These are phyloP conservation scores for Tephrocybe sp. DNA, from an alignment of 768 basidiomycete species.

Conservation along the genomic window DNA sequence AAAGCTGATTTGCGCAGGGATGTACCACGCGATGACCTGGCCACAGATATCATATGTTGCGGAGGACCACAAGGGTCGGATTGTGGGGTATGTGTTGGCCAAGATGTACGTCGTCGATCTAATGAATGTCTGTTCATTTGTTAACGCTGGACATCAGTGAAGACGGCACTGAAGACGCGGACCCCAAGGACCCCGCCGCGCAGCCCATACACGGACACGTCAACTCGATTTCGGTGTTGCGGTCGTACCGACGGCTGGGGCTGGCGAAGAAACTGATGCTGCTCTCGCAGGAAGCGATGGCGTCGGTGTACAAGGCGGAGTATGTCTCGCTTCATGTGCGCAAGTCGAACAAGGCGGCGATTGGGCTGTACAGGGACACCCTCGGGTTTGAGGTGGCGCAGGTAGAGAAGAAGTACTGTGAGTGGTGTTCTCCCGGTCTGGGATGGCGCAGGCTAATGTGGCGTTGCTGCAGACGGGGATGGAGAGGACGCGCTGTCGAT, in stretches of 20 bases:
- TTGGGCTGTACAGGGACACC: conserved; percentile 84
- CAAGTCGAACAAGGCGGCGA: conserved; percentile 92
- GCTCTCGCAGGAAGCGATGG: conserved; percentile 92
- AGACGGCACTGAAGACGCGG: conserved; percentile 48
- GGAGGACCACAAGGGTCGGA: conserved; percentile 83
- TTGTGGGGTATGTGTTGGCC: conserved; percentile 94
- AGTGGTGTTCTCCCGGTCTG: conserved; percentile 28
- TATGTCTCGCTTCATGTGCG: conserved; percentile 91
- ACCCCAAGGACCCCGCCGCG: conserved; percentile 35
- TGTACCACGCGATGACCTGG: conserved; percentile 91
- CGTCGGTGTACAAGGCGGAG: conserved; percentile 77
- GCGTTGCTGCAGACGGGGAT: conserved; percentile 63
- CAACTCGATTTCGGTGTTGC: conserved; percentile 93
- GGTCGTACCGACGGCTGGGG: conserved; percentile 88
- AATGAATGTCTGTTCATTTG: background rate
- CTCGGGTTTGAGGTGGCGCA: conserved; percentile 86
- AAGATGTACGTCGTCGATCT: conserved; percentile 68
- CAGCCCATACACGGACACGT: conserved; percentile 77
- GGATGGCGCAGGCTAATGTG: background rate
- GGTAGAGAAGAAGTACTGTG: conserved; percentile 91
- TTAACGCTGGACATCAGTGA: conserved; percentile 24
- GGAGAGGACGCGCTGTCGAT: conserved; percentile 88
- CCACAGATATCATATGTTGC: conserved; percentile 93
- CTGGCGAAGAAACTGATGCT: conserved; percentile 94
- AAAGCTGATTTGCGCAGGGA: conserved; percentile 49